Percentiles rank a stretch among this genome's conserved stretches.
These are phyloP conservation scores for Graphilbum sp. DNA, from an alignment of 2,329 filamentous ascomycete species.

Conservation along the genomic window DNA sequence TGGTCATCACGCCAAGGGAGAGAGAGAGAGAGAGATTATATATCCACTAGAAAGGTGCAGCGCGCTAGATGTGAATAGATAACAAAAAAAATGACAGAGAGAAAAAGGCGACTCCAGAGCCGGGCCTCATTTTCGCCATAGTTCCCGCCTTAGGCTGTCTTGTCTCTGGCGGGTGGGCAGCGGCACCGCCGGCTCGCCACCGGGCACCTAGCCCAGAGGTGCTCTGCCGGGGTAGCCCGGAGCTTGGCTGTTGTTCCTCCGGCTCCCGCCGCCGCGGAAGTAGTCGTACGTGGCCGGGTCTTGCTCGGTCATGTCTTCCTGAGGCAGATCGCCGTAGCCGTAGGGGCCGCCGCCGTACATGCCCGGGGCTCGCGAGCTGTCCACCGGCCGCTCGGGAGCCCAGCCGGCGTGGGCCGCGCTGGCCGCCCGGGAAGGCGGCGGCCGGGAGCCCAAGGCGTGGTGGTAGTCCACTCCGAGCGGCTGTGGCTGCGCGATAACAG, in stretches of 20 bases:
- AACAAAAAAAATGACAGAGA: not conserved
- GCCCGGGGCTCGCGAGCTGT: conserved; percentile 27
- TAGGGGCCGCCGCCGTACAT: conserved; percentile 40
- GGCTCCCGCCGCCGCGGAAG: conserved; percentile 24
- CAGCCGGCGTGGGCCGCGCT: no score
- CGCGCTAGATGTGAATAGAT: not conserved
- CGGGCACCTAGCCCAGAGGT: conserved; percentile 7
- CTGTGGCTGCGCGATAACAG: conserved; percentile 14
- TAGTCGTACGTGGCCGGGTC: conserved; percentile 40
- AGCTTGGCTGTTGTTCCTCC: conserved; percentile 6
- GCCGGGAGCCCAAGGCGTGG: conserved; percentile 11
- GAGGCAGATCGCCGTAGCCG: conserved; percentile 43
- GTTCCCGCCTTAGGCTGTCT: conserved; percentile 5
- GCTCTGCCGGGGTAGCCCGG: conserved; percentile 1
- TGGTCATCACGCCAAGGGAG: conserved; percentile 1
- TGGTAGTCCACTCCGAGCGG: not conserved
- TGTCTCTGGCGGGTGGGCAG: not conserved
- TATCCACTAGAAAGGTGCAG: no score
- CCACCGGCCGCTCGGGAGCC: conserved; percentile 11
- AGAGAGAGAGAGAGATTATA: no score
- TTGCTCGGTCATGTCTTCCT: conserved; percentile 26
- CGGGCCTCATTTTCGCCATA: conserved; percentile 2
- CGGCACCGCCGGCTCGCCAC: not conserved
- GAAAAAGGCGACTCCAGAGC: not conserved
- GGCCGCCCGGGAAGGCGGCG: no score